Percentiles rank a stretch among this genome's conserved stretches.
These are phyloP conservation scores for Boletus speciosus DNA, from an alignment of 768 basidiomycete genomes.

Conservation along the genomic window DNA sequence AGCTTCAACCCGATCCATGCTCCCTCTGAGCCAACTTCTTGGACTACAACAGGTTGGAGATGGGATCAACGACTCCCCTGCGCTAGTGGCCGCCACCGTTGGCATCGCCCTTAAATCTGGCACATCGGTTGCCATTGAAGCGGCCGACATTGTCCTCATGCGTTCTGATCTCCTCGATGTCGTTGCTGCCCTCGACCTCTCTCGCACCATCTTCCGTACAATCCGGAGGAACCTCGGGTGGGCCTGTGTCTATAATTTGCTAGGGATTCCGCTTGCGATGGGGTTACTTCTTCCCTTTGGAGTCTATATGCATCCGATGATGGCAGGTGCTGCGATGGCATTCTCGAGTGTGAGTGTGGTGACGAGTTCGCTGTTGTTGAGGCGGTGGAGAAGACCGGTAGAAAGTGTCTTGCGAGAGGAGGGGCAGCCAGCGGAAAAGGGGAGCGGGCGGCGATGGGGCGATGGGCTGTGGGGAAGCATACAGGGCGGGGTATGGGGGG, in stretches of 20 bases:
- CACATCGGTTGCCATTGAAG: conserved; percentile 96
- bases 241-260: conserved; percentile 92
- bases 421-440: conserved; percentile 28
- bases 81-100: conserved; percentile 91
- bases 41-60: conserved; percentile 74
- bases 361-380: conserved; percentile 79
- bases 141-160: conserved; percentile 98
- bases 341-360: conserved; percentile 97
- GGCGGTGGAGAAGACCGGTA: conserved; percentile 74
- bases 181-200: conserved; percentile 92
- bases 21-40: not conserved
- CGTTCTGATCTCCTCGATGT: conserved; percentile 95
- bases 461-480: conserved; percentile 36
- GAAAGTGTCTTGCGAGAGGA: conserved; percentile 66
- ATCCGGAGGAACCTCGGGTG: conserved; percentile 93
- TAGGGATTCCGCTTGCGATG: conserved; percentile 98
- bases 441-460: conserved; percentile 18
- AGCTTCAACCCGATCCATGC: conserved; percentile 19
- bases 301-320: conserved; percentile 94
- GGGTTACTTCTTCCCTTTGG: conserved; percentile 91
- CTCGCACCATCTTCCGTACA: conserved; percentile 80
- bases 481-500: conserved; percentile 40
- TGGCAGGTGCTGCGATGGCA: conserved; percentile 98
- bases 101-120: conserved; percentile 96
- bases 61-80: conserved; percentile 98